Evolutionary conservation across 202 grass and related monocot species (phyloP).

Genomic region (Panicum hallii): DNA sequence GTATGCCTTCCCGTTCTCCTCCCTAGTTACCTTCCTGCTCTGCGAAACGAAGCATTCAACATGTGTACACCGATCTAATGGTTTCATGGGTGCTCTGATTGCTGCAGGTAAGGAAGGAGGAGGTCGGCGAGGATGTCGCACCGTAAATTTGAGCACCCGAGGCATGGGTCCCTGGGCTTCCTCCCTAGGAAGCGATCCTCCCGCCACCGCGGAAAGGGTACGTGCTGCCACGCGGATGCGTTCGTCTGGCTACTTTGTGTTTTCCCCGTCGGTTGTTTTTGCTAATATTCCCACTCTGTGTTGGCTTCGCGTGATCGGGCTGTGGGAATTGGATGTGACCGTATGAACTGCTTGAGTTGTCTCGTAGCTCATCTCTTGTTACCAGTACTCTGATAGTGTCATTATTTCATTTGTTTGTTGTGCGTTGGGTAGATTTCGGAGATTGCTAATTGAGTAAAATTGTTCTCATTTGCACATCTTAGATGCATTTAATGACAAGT

Average conservation of each 20-base stretch:
- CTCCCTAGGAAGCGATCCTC: slow-evolving; percentile 83
- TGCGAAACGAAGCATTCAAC: too few relatives aligned
- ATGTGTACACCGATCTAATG: slow-evolving; percentile 1
- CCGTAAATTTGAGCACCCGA: slow-evolving; percentile 98
- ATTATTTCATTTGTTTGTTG: neutral
- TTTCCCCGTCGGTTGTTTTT: neutral
- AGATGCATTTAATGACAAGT: neutral
- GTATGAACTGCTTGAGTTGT: too few relatives aligned
- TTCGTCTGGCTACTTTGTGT: neutral
- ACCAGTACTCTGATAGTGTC: neutral
- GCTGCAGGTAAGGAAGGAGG: slow-evolving; percentile 51
- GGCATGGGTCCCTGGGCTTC: slow-evolving; percentile 95
- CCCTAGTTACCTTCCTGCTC: too few relatives aligned
- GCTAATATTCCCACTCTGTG: too few relatives aligned
- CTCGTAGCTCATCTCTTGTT: neutral
- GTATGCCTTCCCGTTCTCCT: too few relatives aligned
- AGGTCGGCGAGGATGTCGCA: slow-evolving; percentile 77
- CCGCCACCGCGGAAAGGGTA: slow-evolving; percentile 97
- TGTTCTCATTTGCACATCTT: neutral
- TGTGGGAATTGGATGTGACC: too few relatives aligned
- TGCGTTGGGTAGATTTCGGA: neutral
- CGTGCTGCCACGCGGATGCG: neutral
- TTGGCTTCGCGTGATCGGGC: too few relatives aligned
- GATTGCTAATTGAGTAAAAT: neutral
- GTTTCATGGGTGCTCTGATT: neutral